Percentiles rank a stretch among this genome's conserved stretches.
phyloP scores from a whole-genome alignment of 768 basidiomycete genomes.

The Boletus rex-veris region DNA sequence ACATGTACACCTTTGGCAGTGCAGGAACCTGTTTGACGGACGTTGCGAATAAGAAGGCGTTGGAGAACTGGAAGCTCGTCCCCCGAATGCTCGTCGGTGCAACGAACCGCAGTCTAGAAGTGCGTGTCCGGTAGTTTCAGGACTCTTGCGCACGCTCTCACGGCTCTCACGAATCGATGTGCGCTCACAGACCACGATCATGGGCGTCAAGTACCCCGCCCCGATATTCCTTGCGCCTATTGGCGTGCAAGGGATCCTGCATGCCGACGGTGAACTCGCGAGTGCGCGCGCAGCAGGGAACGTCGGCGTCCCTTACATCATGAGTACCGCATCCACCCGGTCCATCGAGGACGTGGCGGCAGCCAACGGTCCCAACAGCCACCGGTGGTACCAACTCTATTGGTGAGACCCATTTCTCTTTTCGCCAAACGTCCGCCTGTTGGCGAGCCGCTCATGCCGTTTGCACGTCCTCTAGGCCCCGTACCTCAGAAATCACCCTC shows the following conservation, averaged over 20 bases:
- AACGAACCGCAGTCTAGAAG: constrained; percentile 56
- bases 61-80: constrained; percentile 70
- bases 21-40: constrained; percentile 72
- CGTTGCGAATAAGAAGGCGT: constrained; percentile 57
- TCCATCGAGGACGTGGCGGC: constrained; percentile 76
- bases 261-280: constrained; percentile 68
- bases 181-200: constrained; percentile 55
- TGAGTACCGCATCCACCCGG: constrained; percentile 72
- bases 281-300: constrained; percentile 61
- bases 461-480: constrained; percentile 48
- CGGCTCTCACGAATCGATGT: not conserved
- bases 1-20: constrained; percentile 72
- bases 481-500: constrained; percentile 52
- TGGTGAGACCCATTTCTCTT: constrained; percentile 36
- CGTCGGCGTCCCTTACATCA: constrained; percentile 63
- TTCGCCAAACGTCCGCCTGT: not conserved
- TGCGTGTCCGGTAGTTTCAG: constrained; percentile 23
- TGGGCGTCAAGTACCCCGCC: constrained; percentile 58
- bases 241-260: constrained; percentile 75
- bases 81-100: constrained; percentile 73
- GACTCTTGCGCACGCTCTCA: too few relatives aligned
- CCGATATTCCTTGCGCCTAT: constrained; percentile 72
- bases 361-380: constrained; percentile 58
- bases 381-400: constrained; percentile 81
- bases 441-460: not conserved